phyloP scores from a whole-genome alignment of 495 filamentous ascomycete genomes.

The Corynascus novoguineensis region DNA sequence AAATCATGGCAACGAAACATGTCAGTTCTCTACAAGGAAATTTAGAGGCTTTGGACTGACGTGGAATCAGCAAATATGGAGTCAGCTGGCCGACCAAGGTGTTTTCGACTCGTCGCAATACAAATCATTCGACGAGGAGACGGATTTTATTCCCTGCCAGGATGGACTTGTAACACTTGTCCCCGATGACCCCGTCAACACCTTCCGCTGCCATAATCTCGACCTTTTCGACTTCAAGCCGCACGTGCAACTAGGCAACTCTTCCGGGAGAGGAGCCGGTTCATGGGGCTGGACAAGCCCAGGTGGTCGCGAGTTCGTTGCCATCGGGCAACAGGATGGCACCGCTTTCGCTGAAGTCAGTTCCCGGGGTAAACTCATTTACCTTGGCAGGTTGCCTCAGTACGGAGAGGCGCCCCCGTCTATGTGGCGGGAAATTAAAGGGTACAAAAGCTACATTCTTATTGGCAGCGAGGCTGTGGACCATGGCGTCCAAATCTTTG shows the following conservation, averaged over 20 bases:
- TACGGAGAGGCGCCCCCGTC: constrained; percentile 31
- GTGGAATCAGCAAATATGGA: not conserved
- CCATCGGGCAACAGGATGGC: constrained; percentile 53
- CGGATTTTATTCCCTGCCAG: not conserved
- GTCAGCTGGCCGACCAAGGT: not conserved
- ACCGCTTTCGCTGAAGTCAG: constrained; percentile 53
- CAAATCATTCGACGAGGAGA: not conserved
- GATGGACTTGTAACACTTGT: not conserved
- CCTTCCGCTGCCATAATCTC: constrained; percentile 7
- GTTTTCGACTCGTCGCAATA: not conserved
- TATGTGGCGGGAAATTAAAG: constrained; percentile 49
- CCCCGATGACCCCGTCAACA: not conserved
- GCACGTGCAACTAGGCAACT: constrained; percentile 47
- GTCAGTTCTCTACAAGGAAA: not conserved
- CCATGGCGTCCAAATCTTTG: constrained; percentile 50
- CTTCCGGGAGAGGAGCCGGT: constrained; percentile 35
- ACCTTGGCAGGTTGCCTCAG: constrained; percentile 52
- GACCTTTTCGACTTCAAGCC: constrained; percentile 52
- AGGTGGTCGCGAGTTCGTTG: constrained; percentile 54
- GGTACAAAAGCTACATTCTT: constrained; percentile 40
- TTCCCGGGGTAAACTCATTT: constrained; percentile 45
- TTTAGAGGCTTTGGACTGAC: not conserved
- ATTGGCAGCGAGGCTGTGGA: constrained; percentile 46
- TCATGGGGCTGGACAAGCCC: constrained; percentile 53
- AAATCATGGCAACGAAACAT: constrained; percentile 2